Evolutionary conservation across 2,329 filamentous ascomycete genomes (phyloP).

Genomic region (Cylindrodendrum hubeiense): DNA sequence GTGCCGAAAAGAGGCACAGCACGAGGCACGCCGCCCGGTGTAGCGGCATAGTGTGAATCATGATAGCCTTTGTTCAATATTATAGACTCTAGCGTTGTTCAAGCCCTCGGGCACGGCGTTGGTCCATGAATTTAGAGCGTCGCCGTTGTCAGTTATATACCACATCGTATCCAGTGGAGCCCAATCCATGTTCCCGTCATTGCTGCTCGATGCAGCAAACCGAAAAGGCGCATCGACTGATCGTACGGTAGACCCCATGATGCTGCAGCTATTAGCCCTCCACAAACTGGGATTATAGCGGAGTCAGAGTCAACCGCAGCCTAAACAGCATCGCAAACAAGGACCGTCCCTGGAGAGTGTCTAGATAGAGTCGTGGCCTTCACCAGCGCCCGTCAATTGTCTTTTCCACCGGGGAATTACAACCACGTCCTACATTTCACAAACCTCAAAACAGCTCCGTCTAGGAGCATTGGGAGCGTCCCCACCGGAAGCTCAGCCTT

Average conservation of each 20-base stretch:
- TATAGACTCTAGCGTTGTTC: neutral
- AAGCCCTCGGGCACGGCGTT: neutral
- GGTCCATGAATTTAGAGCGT: neutral
- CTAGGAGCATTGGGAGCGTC: neutral
- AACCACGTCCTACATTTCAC: too few species aligned
- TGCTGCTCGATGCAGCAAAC: neutral
- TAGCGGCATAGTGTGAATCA: slow-evolving; percentile 6
- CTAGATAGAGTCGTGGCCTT: neutral
- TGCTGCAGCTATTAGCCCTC: neutral
- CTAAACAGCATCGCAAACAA: neutral
- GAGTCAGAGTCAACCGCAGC: neutral
- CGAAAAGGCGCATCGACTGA: neutral
- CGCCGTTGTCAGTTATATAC: neutral
- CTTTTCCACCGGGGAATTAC: neutral
- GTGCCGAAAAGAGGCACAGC: neutral
- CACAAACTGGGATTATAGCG: neutral
- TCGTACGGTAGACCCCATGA: neutral
- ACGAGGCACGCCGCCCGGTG: slow-evolving; percentile 13
- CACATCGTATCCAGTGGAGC: neutral
- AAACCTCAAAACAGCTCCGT: neutral
- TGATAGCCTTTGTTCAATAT: neutral
- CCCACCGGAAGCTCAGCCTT: neutral
- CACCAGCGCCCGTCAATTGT: neutral
- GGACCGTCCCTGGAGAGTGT: neutral
- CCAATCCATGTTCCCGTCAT: neutral